Evolutionary conservation across 306 rosid genomes (phyloP).

Genomic region (Amphicarpaea edgeworthii): DNA sequence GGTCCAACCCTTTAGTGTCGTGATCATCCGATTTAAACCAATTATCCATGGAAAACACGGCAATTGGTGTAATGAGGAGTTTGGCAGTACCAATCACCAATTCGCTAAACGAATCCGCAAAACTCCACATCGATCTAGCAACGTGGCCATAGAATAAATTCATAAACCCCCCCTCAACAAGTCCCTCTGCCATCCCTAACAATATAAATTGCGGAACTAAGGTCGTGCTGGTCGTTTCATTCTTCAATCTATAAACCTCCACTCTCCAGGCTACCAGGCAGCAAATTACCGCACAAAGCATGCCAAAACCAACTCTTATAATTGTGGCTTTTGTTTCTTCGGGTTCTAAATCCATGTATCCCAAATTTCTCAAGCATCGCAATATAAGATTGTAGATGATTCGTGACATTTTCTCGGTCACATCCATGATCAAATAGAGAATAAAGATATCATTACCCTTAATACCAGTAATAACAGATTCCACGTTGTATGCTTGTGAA

Average conservation of each 20-base stretch:
- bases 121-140: too few relatives aligned
- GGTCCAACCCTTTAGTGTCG: too few relatives aligned
- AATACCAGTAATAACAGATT: accelerated
- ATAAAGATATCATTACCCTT: too few relatives aligned
- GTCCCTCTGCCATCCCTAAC: background rate
- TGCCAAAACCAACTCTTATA: too few relatives aligned
- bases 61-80: background rate
- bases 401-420: background rate
- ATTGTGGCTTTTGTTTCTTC: too few relatives aligned
- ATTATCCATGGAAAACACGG: background rate
- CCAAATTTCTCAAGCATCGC: background rate
- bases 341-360: background rate
- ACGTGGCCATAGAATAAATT: too few relatives aligned
- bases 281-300: too few relatives aligned
- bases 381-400: background rate
- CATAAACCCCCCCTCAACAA: too few relatives aligned
- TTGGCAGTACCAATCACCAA: background rate
- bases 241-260: too few relatives aligned
- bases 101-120: too few relatives aligned
- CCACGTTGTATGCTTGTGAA: background rate
- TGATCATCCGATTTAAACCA: too few relatives aligned
- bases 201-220: slow-evolving; percentile 22
- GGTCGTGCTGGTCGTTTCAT: background rate
- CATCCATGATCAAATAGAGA: background rate
- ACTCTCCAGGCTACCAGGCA: too few relatives aligned